Evolutionary conservation across 176 grass and related monocot species (phyloP).

Genomic region (Zoysia japonica): DNA sequence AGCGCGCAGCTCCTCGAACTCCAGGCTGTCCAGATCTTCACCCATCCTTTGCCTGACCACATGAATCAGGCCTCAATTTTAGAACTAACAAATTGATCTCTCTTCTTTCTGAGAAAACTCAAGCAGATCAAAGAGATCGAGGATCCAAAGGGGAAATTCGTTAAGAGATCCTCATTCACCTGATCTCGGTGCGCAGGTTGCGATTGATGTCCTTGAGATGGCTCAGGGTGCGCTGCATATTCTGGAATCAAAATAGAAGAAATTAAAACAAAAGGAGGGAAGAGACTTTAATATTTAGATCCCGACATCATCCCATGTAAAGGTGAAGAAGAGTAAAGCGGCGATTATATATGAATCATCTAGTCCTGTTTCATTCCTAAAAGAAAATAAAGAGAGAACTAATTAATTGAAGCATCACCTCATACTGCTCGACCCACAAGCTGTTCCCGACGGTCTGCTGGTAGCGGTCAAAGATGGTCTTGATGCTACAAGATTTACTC

Average conservation of each 20-base stretch:
- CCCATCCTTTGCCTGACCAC: constrained; percentile 78
- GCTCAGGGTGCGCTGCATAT: constrained; percentile 87
- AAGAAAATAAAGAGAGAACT: background rate
- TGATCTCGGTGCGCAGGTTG: constrained; percentile 86
- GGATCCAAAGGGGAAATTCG: background rate
- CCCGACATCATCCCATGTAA: constrained; percentile 7
- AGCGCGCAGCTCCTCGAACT: constrained; percentile 76
- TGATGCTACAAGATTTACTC: constrained; percentile 48
- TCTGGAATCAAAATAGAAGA: constrained; percentile 40
- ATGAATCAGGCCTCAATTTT: background rate
- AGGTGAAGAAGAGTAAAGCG: constrained; percentile 3
- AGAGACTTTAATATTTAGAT: background rate
- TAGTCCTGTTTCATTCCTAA: background rate
- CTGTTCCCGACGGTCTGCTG: constrained; percentile 66
- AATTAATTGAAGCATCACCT: constrained; percentile 37
- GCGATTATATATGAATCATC: too few relatives aligned
- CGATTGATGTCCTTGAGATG: constrained; percentile 94
- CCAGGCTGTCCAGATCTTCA: constrained; percentile 71
- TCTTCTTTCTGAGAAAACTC: background rate
- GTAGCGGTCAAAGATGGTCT: constrained; percentile 87
- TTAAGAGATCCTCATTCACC: constrained; percentile 25
- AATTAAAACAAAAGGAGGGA: background rate
- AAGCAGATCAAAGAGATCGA: background rate
- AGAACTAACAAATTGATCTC: too few relatives aligned
- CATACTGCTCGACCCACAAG: constrained; percentile 90